Percentiles rank a stretch among this genome's conserved stretches.
phyloP scores from a whole-genome alignment of 1,284 basidiomycete genomes.

The Ceratobasidium sp. region DNA sequence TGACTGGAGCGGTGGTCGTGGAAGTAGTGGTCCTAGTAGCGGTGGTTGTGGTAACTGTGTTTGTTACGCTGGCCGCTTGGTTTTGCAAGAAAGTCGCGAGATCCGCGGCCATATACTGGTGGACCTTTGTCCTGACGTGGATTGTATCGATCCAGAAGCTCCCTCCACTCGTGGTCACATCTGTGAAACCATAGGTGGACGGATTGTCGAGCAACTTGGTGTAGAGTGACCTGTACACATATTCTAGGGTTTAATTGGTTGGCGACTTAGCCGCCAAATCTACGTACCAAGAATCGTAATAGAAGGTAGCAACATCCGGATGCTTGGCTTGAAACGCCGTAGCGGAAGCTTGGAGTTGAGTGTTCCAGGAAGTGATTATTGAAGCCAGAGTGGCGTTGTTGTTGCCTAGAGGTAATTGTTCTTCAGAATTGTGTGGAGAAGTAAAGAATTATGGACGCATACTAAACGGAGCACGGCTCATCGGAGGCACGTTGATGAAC shows the following conservation, averaged over 20 bases:
- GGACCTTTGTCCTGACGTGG: slow-evolving; percentile 6
- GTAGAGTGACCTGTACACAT: slow-evolving; percentile 10
- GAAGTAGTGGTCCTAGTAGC: background rate
- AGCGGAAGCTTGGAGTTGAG: slow-evolving; percentile 2
- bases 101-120: slow-evolving; percentile 18
- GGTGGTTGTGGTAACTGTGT: background rate
- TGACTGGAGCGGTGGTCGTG: background rate
- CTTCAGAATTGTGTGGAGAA: background rate
- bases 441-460: background rate
- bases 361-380: slow-evolving; percentile 14
- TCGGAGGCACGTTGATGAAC: slow-evolving; percentile 62
- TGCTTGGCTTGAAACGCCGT: slow-evolving; percentile 9
- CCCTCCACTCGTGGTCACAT: background rate
- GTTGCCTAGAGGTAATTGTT: background rate
- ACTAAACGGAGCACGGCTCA: slow-evolving; percentile 12
- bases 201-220: slow-evolving; percentile 16
- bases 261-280: background rate
- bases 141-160: slow-evolving; percentile 18
- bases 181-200: slow-evolving; percentile 12
- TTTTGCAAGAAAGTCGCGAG: slow-evolving; percentile 12
- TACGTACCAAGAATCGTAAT: slow-evolving; percentile 25
- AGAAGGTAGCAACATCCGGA: slow-evolving; percentile 5
- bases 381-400: slow-evolving; percentile 11
- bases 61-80: background rate
- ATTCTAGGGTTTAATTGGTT: no score